Evolutionary conservation across 768 basidiomycete species (phyloP).

Genomic region (Cystofilobasidium ferigula): DNA sequence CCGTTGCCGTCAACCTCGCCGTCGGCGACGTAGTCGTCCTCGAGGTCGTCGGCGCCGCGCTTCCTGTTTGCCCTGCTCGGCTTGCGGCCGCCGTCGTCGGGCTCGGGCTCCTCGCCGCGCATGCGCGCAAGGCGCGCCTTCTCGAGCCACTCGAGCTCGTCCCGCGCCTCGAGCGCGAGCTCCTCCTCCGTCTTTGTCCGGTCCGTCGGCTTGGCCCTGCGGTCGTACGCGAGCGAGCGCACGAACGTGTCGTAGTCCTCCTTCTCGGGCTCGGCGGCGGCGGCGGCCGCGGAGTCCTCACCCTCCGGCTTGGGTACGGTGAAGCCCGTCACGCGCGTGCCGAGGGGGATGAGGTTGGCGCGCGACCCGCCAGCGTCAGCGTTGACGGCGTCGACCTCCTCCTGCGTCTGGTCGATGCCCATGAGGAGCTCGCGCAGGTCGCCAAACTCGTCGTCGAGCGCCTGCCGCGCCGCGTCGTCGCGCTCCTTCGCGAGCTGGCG

Average conservation of each 20-base stretch:
- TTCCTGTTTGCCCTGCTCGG: constrained; percentile 39
- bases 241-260: constrained; percentile 81
- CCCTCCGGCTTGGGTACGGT: constrained; percentile 20
- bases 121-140: constrained; percentile 64
- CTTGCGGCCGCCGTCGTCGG: constrained; percentile 33
- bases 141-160: constrained; percentile 76
- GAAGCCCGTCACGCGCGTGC: constrained; percentile 9
- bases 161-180: constrained; percentile 74
- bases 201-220: constrained; percentile 85
- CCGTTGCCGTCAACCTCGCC: constrained; percentile 23
- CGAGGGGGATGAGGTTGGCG: constrained; percentile 25
- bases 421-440: constrained; percentile 65
- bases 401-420: constrained; percentile 32
- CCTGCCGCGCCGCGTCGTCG: constrained; percentile 71
- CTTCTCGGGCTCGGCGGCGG: constrained; percentile 37
- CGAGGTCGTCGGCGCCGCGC: constrained; percentile 62
- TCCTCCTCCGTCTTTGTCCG: constrained; percentile 95
- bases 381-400: constrained; percentile 8
- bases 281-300: too few species aligned
- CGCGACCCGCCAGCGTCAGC: constrained; percentile 8
- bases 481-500: constrained; percentile 80
- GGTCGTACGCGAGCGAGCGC: constrained; percentile 82
- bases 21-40: constrained; percentile 69
- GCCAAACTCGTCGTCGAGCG: constrained; percentile 79
- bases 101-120: constrained; percentile 59